Evolutionary conservation across 768 basidiomycete genomes (phyloP).

Genomic region (Tricholoma bakamatsutake): DNA sequence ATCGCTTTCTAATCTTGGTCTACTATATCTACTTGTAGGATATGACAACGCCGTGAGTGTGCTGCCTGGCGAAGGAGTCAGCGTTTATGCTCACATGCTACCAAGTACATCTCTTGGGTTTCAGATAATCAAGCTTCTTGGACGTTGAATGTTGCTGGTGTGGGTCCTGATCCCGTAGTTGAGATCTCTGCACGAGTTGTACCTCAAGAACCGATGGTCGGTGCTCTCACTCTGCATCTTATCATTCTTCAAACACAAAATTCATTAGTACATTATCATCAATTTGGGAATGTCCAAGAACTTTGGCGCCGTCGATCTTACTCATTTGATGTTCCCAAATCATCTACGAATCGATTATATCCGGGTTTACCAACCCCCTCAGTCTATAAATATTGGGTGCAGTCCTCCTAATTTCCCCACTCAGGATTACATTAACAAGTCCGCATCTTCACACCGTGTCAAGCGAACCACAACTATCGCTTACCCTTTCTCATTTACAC

Average conservation of each 20-base stretch:
- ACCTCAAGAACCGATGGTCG: constrained; percentile 79
- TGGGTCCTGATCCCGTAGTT: constrained; percentile 52
- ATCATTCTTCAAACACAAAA: constrained; percentile 10
- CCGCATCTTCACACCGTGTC: constrained; percentile 12
- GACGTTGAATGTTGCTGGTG: constrained; percentile 63
- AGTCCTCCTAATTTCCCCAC: constrained; percentile 60
- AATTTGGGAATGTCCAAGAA: constrained; percentile 79
- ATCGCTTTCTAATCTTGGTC: constrained; percentile 25
- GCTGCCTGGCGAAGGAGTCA: background rate
- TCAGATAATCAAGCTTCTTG: constrained; percentile 58
- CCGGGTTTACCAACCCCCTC: constrained; percentile 62
- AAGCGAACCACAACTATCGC: background rate
- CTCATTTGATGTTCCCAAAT: constrained; percentile 57
- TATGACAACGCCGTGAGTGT: constrained; percentile 52
- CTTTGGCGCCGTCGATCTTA: constrained; percentile 67
- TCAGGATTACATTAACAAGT: constrained; percentile 56
- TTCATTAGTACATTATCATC: constrained; percentile 64
- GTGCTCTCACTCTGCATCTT: constrained; percentile 24
- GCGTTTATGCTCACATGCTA: background rate
- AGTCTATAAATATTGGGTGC: constrained; percentile 60
- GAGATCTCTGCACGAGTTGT: constrained; percentile 61
- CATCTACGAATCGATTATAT: constrained; percentile 37
- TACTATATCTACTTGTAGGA: constrained; percentile 29
- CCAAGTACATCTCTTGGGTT: constrained; percentile 78
- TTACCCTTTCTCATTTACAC: background rate